Base-by-base conservation (phyloP, 768 basidiomycete genomes). In the Suillus clintonianus region DNA sequence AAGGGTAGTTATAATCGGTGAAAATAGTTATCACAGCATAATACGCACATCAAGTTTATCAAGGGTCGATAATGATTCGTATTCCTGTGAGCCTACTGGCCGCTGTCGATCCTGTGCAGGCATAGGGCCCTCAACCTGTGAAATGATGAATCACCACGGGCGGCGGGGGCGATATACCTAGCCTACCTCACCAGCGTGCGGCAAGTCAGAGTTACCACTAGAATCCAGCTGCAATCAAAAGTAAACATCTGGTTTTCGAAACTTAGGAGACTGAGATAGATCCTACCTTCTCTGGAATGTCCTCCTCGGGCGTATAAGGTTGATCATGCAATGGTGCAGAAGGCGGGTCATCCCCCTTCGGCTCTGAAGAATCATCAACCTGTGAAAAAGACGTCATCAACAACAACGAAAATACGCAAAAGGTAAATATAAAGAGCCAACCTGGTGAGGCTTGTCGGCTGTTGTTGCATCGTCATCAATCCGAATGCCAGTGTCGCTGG, bases 11-110 rank as follows among this genome's bases (percentile, higher is more conserved):
- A 42, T 58, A 53, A 57, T 22, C 5, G 45, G 69, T 48, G 61
- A 65, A 37, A 27, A 51, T 37, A 36, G 6, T 22, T 22, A 50
- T 30, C 36, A 45, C 24, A 50, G 45, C 53, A 56, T 48, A 32
- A 32, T 9, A 61, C 83, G 69, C 64, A 84, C 86, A 58, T 85
- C 85, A 17, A 85, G 72, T 69, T 86, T 87, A 66, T 84, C 83
- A 9, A 85, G 56, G 2, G 69, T 72, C 1, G 80, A 72, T 3
- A 87, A 73, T 27, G 68, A 68, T 63, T 84, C 82, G 64, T 83
- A 85, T 5, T 77, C 81, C 36, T 71, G 72, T 58, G 80, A 81
- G 17, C 82, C 79, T 5, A 67, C 61, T 37, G 78, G 80, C 14
- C 68, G 74, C 27, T 69, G 72, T 48, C 59, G 61, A 22, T 42